Evolutionary conservation across 176 grass and related monocot species (phyloP).

Genomic region (Lolium perenne): DNA sequence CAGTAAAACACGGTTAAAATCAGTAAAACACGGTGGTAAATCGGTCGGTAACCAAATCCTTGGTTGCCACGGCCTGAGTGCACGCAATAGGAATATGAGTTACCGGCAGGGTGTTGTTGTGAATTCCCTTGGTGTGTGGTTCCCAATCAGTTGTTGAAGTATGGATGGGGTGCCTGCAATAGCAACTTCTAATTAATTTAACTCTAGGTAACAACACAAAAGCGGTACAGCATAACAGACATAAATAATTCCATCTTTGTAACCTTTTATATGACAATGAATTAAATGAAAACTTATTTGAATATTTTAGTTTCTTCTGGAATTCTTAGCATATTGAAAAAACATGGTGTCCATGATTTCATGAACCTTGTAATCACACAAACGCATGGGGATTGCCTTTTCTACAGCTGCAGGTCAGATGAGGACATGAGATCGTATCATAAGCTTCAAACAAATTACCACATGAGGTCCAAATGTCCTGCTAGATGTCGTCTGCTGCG

Average conservation of each 20-base stretch:
- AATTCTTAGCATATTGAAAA: neutral
- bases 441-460: slow-evolving; percentile 8
- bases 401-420: slow-evolving; percentile 15
- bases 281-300: neutral
- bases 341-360: neutral
- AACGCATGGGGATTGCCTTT: neutral
- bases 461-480: neutral
- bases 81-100: neutral
- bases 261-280: neutral
- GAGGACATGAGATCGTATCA: neutral
- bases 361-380: neutral
- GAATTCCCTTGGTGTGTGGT: neutral
- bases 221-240: neutral
- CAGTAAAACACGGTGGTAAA: neutral
- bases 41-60: neutral
- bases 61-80: neutral
- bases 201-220: neutral
- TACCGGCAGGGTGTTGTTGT: neutral
- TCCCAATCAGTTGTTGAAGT: neutral
- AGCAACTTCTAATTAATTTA: neutral
- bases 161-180: slow-evolving; percentile 23
- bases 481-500: neutral
- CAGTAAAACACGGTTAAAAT: slow-evolving; percentile 1
- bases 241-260: slow-evolving; percentile 18
- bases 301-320: neutral